These are phyloP conservation scores for Blastobotrys indianensis DNA, from an alignment of 1,139 yeast species.

Conservation along the genomic window DNA sequence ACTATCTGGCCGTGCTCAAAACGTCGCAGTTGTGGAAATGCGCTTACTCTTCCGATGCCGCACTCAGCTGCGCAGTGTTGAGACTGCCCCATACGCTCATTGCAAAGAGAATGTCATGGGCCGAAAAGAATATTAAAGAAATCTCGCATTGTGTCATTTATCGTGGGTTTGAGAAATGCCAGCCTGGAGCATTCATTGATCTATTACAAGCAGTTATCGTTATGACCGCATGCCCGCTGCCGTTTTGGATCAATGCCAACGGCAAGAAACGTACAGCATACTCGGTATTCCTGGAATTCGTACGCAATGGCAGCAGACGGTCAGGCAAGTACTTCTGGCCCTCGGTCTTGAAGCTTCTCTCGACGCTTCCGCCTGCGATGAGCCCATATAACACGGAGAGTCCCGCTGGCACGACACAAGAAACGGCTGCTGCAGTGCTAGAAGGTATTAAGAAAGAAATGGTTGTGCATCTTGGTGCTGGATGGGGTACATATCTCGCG, in stretches of 20 bases:
- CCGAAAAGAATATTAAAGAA: conserved; percentile 21
- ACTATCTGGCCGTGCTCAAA: conserved; percentile 18
- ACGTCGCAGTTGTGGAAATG: conserved; percentile 29
- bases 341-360: conserved; percentile 21
- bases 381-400: conserved; percentile 20
- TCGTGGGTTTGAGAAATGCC: conserved; percentile 28
- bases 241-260: conserved; percentile 24
- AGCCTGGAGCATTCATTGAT: conserved; percentile 25
- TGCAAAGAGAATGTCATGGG: conserved; percentile 14
- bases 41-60: conserved; percentile 22
- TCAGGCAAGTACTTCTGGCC: conserved; percentile 30
- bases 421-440: conserved; percentile 23
- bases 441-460: conserved; percentile 27
- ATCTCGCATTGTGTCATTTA: conserved; percentile 27
- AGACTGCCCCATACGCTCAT: conserved; percentile 18
- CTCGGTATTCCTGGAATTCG: conserved; percentile 16
- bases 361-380: conserved; percentile 19
- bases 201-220: conserved; percentile 27
- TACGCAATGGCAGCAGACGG: conserved; percentile 20
- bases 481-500: conserved; percentile 26
- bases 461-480: conserved; percentile 16
- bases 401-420: conserved; percentile 15
- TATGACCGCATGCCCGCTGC: conserved; percentile 25
- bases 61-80: conserved; percentile 23
- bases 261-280: conserved; percentile 19